Evolutionary conservation across 192 early-diverging fungal species (phyloP).

Genomic region (Blastocladiella britannica): DNA sequence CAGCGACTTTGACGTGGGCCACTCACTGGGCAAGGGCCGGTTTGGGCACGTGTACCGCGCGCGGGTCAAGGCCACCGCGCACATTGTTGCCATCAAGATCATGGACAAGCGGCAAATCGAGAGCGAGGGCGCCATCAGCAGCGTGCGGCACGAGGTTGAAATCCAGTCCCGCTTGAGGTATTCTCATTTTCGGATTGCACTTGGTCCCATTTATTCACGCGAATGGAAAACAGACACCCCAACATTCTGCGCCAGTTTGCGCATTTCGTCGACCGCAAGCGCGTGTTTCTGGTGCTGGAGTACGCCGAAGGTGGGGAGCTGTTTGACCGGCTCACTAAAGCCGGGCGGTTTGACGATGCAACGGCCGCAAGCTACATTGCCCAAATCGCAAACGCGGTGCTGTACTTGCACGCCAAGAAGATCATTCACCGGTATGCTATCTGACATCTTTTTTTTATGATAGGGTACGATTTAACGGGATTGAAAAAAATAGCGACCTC

Average conservation of each 20-base stretch:
- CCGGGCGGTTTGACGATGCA: constrained; percentile 49
- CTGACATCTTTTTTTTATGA: no score
- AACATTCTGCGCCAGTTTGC: constrained; percentile 84
- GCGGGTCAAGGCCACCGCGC: constrained; percentile 63
- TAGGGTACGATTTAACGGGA: no score
- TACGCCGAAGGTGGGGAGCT: constrained; percentile 84
- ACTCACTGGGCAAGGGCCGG: constrained; percentile 77
- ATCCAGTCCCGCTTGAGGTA: constrained; percentile 69
- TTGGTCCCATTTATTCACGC: no score
- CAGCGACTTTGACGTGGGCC: constrained; percentile 83
- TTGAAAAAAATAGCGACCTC: no score
- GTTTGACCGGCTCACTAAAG: constrained; percentile 58
- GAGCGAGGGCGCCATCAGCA: constrained; percentile 56
- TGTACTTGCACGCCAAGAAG: constrained; percentile 71
- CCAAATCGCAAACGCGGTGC: constrained; percentile 68
- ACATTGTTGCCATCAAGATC: constrained; percentile 81
- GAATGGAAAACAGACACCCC: no score
- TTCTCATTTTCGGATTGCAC: no score
- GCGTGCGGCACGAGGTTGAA: constrained; percentile 84
- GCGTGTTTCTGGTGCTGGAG: constrained; percentile 83
- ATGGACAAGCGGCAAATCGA: constrained; percentile 63
- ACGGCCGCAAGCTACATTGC: constrained; percentile 65
- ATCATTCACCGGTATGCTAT: constrained; percentile 94
- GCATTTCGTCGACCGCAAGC: constrained; percentile 84
- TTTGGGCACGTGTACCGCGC: constrained; percentile 90